phyloP scores from a whole-genome alignment of 169 alveolate species.

The Hammondia hammondi region DNA sequence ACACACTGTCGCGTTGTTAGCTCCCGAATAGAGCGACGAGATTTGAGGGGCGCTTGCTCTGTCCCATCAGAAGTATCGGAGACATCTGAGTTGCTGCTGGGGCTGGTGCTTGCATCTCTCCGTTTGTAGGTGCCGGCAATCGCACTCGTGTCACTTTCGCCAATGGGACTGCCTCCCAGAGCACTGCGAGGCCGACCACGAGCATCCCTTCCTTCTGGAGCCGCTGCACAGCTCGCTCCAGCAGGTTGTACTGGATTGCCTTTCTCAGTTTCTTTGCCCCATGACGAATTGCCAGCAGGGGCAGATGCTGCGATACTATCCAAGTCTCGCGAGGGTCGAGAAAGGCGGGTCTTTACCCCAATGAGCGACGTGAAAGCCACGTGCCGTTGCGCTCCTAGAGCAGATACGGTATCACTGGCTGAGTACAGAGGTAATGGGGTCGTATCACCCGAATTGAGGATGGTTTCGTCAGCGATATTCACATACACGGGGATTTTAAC shows the following conservation, averaged over 20 bases:
- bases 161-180: too few species aligned
- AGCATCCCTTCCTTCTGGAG: too few species aligned
- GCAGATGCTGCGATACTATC: too few species aligned
- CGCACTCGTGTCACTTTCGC: too few species aligned
- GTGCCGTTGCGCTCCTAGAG: background rate
- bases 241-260: too few species aligned
- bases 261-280: too few species aligned
- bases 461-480: background rate
- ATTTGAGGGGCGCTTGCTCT: background rate
- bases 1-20: background rate
- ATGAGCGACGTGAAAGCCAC: background rate
- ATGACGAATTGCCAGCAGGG: too few species aligned
- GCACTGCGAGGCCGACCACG: too few species aligned
- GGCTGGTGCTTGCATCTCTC: background rate
- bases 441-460: background rate
- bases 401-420: background rate
- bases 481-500: background rate
- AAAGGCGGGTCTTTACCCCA: too few species aligned
- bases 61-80: background rate
- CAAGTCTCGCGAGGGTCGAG: too few species aligned
- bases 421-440: background rate
- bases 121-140: too few species aligned
- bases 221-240: too few species aligned
- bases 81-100: background rate
- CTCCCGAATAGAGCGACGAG: background rate